Evolutionary conservation across 2,329 filamentous ascomycete species (phyloP), one percentile per base, ranked within the genome.

Genomic region (Coniosporium tulheliwenetii): DNA sequence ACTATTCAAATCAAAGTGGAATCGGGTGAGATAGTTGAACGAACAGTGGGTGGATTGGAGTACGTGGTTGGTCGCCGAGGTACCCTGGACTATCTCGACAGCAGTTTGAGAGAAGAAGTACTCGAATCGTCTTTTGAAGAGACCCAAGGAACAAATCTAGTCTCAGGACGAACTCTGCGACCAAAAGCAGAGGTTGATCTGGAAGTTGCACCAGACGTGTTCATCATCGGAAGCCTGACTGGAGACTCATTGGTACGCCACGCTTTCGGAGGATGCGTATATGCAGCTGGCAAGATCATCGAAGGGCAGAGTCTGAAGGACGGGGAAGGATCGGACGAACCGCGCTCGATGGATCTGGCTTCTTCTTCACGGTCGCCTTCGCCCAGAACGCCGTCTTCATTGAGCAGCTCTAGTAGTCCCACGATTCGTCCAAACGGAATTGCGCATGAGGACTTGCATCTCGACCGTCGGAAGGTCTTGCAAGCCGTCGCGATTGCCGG

Each of bases 161-260:
- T 77, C 31, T 72, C 71, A 1, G 66, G 64, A 2, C 65, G 68
- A 43, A 73, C 69, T 0, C 57, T 78, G 26, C 65, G 73, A 16
- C 50, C 59, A n/a, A 69, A 69, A 52, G 66, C 67, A 1, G 63
- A 71, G 39, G 54, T 60, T 7, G 64, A 69, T 37, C 55, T 75
- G 12, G 69, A 77, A 52, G 59, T 77, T 29, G 65, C 70, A 0
- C 60, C 55, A 1, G 56, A 65, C 36, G 60, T 77, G 29, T 76
- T 74, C 51, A 65, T 73, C 36, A 69, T 71, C 32, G 74, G 74
- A 9, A 76, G 72, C 46, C 49, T 78, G 39, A 73, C 73, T 0
- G 74, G 74, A 3, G 74, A 78, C 51, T 75, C 72, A 2, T 58
- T 78, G 3, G 69, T 78, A 19, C 61, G 73, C 1, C 75, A 75